These are phyloP conservation scores for Sporothrix pallida DNA, from an alignment of 2,329 filamentous ascomycete genomes.

Conservation along the genomic window DNA sequence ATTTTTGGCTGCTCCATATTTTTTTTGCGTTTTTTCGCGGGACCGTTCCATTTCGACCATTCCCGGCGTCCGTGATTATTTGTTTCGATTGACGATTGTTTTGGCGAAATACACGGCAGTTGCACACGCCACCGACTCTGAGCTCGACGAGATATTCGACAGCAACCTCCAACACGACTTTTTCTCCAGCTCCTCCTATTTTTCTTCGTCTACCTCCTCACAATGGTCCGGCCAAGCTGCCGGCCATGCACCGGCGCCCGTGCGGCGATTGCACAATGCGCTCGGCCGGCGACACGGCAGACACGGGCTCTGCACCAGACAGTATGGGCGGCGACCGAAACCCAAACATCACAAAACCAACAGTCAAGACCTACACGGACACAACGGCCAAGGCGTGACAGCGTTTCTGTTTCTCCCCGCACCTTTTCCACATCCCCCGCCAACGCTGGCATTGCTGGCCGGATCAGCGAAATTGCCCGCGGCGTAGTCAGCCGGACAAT, in stretches of 20 bases:
- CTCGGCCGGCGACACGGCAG: slow-evolving; percentile 30
- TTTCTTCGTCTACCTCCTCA: too few relatives aligned
- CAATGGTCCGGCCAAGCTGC: slow-evolving; percentile 57
- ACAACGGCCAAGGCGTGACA: not conserved
- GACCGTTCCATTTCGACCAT: slow-evolving; percentile 9
- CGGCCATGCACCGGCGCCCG: slow-evolving; percentile 53
- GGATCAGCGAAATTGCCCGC: slow-evolving; percentile 38
- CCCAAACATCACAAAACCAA: not conserved
- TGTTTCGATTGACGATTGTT: not conserved
- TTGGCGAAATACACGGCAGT: not conserved
- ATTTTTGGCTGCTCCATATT: slow-evolving; percentile 25
- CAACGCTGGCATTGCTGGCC: slow-evolving; percentile 31
- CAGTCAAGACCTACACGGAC: slow-evolving; percentile 1
- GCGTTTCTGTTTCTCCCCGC: not conserved
- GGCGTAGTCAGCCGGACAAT: slow-evolving; percentile 36
- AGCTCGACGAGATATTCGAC: too few relatives aligned
- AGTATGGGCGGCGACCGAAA: not conserved
- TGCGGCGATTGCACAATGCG: slow-evolving; percentile 45
- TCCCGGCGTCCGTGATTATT: slow-evolving; percentile 9
- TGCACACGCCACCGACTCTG: not conserved
- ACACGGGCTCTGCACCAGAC: slow-evolving; percentile 23
- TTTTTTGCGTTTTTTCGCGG: slow-evolving; percentile 26
- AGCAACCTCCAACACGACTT: not conserved
- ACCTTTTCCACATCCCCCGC: slow-evolving; percentile 32
- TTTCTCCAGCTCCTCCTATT: not conserved